Conservation (phyloP, 129 eudicot species). For the sunflower (Helianthus annuus) region DNA sequence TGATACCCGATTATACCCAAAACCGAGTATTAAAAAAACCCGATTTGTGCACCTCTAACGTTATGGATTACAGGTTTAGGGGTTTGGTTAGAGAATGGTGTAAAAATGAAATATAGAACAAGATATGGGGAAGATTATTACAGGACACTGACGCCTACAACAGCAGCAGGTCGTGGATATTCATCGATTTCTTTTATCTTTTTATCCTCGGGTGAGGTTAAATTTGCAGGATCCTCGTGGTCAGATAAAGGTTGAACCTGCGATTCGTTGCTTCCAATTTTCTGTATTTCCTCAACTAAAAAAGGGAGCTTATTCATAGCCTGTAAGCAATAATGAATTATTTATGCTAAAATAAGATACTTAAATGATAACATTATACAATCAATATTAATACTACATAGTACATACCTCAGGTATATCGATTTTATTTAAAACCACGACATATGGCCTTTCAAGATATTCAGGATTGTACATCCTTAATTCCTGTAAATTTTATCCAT, state of each 20-base stretch:
- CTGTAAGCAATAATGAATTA: conserved; percentile 38
- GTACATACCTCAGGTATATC: conserved; percentile 73
- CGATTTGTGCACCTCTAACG: no score
- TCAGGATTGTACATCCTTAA: conserved; percentile 98
- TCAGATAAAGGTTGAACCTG: conserved; percentile 30
- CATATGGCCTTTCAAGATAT: conserved; percentile 81
- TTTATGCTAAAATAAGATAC: conserved; percentile 8
- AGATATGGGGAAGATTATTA: conserved; percentile 31
- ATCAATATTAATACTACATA: conserved; percentile 18
- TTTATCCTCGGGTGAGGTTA: conserved; percentile 33
- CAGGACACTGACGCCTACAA: conserved; percentile 95
- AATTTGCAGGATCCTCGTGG: conserved; percentile 24
- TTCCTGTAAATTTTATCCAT: conserved; percentile 47
- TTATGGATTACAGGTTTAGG: not conserved
- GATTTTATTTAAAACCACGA: conserved; percentile 87
- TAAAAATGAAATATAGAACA: not conserved
- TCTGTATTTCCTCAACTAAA: conserved; percentile 64
- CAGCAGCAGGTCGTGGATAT: conserved; percentile 77
- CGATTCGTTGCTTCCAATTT: conserved; percentile 52
- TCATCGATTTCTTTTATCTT: conserved; percentile 85
- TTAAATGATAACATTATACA: conserved; percentile 1
- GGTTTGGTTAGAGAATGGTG: no score
- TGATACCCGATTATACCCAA: no score
- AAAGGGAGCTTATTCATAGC: conserved; percentile 63
- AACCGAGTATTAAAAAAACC: no score